Evolutionary conservation across 225 moss, liverwort and hornwort genomes (phyloP), one percentile per base, ranked within the genome.

Genomic region (Anthoceros angustus): DNA sequence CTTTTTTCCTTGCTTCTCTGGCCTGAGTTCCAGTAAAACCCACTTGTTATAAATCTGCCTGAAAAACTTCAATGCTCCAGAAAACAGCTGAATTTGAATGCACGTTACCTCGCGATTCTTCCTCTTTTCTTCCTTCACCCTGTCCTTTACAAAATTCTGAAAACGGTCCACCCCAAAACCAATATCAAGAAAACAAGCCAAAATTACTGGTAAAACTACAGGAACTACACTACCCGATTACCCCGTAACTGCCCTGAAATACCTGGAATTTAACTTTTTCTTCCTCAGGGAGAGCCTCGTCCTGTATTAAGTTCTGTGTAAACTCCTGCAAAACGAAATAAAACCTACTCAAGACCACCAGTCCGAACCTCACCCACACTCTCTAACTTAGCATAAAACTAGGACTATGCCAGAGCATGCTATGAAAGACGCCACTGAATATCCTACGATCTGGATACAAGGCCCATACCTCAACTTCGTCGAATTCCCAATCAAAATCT

Each of bases 401-500:
- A 38, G 12, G 6, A 63, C 12, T 63, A 41, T 7, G 25, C 5
- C 23, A 49, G 39, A 18, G 12, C 3, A 4, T 26, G 18, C 46
- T 20, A 3, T 24, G 23, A 24, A 46, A 11, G 18, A 68, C 25
- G 26, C 8, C 5, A 20, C 46, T 0, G 11, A 42, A 23, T 6
- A n/a, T n/a, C n/a, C n/a, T 68, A 0, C 7, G 7, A 0, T 24
- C 15, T n/a, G 10, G 10, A 67, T 45, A 45, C 45, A 50, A 43
- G 21, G 16, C 39, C 1, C 43, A 38, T 77, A 84, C 84, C 72
- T 93, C 86, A 18, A 72, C 79, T 63, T 84, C 82, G 62, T 93
- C 93, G 16, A 93, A 82, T 63, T 93, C 72, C 93, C 93, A 93
- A 68, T 93, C 93, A 63, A 67, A 93, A 73, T 93, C 93, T 21